Percentiles rank a stretch among this genome's conserved stretches.
phyloP scores from a whole-genome alignment of 345 rosid species.

The Stellera chamaejasme region DNA sequence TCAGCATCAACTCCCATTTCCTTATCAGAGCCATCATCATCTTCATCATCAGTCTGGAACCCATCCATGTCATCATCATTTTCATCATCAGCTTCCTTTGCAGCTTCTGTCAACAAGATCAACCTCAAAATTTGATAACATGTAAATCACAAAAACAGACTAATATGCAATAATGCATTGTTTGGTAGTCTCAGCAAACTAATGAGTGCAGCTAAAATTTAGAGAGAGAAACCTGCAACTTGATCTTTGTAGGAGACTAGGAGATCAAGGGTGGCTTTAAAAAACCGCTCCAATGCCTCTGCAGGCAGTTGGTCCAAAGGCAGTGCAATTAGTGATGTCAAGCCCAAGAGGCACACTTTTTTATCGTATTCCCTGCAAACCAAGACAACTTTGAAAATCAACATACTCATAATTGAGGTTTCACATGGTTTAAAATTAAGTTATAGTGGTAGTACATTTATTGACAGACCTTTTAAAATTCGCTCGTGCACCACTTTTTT shows the following conservation, averaged over 20 bases:
- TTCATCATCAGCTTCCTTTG: constrained; percentile 69
- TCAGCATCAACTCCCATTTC: constrained; percentile 94
- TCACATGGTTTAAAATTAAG: too few species aligned
- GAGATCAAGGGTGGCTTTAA: constrained; percentile 81
- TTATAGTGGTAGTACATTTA: background rate
- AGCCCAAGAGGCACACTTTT: constrained; percentile 96
- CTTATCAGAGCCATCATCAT: constrained; percentile 84
- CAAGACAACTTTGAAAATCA: constrained; percentile 10
- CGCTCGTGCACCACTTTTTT: constrained; percentile 66
- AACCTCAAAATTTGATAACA: too few species aligned
- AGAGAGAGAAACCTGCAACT: constrained; percentile 63
- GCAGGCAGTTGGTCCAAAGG: constrained; percentile 79
- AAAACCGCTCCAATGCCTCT: constrained; percentile 83
- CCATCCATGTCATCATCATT: constrained; percentile 96
- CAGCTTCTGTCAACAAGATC: constrained; percentile 50
- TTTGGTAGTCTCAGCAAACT: background rate
- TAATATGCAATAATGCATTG: background rate
- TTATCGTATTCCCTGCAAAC: constrained; percentile 83
- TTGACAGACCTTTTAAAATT: constrained; percentile 72
- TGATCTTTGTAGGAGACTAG: constrained; percentile 86
- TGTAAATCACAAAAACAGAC: constrained; percentile 7
- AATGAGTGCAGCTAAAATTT: background rate
- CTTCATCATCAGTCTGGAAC: constrained; percentile 75
- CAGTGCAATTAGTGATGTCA: constrained; percentile 77
- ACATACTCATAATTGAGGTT: too few species aligned